phyloP scores from a whole-genome alignment of 305 asterid genomes.

The Striga hermonthica region DNA sequence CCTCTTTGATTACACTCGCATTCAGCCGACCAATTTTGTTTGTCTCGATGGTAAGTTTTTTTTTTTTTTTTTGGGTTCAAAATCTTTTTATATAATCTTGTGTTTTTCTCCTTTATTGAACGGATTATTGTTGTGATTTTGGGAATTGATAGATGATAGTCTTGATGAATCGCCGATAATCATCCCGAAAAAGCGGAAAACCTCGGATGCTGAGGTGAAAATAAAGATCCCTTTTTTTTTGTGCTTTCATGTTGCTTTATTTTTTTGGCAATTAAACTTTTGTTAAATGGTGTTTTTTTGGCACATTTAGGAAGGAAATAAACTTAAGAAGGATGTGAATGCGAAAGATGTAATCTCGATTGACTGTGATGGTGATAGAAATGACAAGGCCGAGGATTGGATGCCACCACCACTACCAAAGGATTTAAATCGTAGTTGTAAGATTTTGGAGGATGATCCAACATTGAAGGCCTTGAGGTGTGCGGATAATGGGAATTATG shows the following conservation, averaged over 20 bases:
- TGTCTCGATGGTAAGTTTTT: slow-evolving; percentile 53
- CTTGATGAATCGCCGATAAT: slow-evolving; percentile 48
- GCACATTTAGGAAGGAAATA: slow-evolving; percentile 42
- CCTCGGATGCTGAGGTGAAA: slow-evolving; percentile 42
- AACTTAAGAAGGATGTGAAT: slow-evolving; percentile 33
- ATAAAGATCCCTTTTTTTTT: slow-evolving; percentile 16
- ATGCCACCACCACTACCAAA: slow-evolving; percentile 77
- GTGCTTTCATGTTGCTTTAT: not conserved
- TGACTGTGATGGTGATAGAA: slow-evolving; percentile 43
- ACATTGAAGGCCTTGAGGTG: slow-evolving; percentile 85
- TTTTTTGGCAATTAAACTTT: not conserved
- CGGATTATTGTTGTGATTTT: slow-evolving; percentile 1
- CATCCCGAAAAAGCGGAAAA: slow-evolving; percentile 47
- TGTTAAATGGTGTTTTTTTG: slow-evolving; percentile 24
- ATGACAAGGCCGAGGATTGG: slow-evolving; percentile 89
- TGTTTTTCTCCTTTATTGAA: not conserved
- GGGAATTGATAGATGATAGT: slow-evolving; percentile 52
- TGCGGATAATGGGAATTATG: not conserved
- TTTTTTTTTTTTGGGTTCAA: not conserved
- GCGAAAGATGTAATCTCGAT: slow-evolving; percentile 39
- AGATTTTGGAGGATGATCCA: slow-evolving; percentile 48
- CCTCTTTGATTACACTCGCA: slow-evolving; percentile 80
- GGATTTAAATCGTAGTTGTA: slow-evolving; percentile 29
- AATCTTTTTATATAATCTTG: not conserved
- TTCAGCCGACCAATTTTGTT: slow-evolving; percentile 54